Conservation (phyloP, 257 asterid genomes). For the Nicotiana otophora region DNA sequence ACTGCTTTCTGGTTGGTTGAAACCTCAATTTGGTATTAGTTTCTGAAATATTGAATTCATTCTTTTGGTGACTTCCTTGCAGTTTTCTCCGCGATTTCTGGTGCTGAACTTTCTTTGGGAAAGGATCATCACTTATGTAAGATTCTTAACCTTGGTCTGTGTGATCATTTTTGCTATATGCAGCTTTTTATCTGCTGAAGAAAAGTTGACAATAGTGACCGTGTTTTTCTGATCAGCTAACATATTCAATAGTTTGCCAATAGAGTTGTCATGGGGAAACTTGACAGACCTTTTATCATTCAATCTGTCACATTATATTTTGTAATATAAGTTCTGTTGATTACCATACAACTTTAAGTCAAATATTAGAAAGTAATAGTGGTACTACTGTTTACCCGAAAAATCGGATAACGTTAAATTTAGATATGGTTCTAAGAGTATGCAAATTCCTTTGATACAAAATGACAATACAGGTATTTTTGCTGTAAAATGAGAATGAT, state of each 20-base stretch:
- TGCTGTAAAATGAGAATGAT: too few species aligned
- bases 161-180: not conserved
- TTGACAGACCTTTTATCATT: not conserved
- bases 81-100: slow-evolving; percentile 93
- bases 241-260: not conserved
- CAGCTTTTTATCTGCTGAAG: not conserved
- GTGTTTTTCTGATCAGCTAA: not conserved
- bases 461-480: too few species aligned
- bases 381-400: too few species aligned
- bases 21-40: not conserved
- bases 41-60: not conserved
- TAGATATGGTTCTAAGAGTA: too few species aligned
- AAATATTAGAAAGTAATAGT: too few species aligned
- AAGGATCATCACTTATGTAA: slow-evolving; percentile 81
- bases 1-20: not conserved
- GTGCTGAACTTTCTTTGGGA: slow-evolving; percentile 70
- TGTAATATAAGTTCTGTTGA: not conserved
- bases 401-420: too few species aligned
- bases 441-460: too few species aligned
- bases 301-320: not conserved
- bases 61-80: slow-evolving; percentile 22
- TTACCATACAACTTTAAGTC: too few species aligned
- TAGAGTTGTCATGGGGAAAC: not conserved
- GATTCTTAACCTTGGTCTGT: slow-evolving; percentile 14
- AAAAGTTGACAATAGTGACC: not conserved